Base-by-base conservation (phyloP, 2,329 filamentous ascomycete genomes). In the Colletotrichum zoysiae region DNA sequence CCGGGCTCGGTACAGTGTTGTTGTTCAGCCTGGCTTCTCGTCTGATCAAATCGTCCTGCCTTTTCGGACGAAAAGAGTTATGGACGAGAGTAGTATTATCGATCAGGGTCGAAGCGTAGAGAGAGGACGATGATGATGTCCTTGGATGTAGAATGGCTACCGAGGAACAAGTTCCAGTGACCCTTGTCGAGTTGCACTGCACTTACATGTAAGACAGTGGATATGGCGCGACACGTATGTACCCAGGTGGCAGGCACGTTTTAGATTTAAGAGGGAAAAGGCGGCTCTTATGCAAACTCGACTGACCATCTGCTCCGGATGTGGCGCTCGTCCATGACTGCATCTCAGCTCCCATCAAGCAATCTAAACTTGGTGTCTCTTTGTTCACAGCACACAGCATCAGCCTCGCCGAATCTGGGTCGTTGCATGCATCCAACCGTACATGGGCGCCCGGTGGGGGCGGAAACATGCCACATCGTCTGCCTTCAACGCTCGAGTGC, bases 1-100 rank as follows among this genome's bases (percentile, higher is more conserved):
- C 61, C 53, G 61, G 61, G 30, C 42, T 60, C 42, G 57, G 57
- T 12, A 33, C 57, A 18, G 40, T 35, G 26, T 3, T 26, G 42
- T 14, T 60, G 16, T 56, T 40, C 18, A 35, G 5, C 35, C 30
- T 4, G 26, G 14, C 57, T 60, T 42, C 57, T n/a, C 40, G 40
- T 46, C 26, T 33, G 23, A 57, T n/a, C 18, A 30, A 51, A 30
- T 51, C 23, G 14, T 18, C 14, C 6, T 57, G 5, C 55, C 38
- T 7, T 4, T 14, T 11, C 9, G 23, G 9, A 23, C 11, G 20
- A 11, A 40, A 5, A 5, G 4, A 30, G 14, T 38, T 18, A 51
- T 1, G 1, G 12, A 30, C n/a, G 48, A 42, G 18, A 16, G 5
- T 44, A 16, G 5, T 44, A 8, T 23, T n/a, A 6, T 51, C 20